Conservation (phyloP, 495 filamentous ascomycete species). For the Saxophila tyrrhenica region DNA sequence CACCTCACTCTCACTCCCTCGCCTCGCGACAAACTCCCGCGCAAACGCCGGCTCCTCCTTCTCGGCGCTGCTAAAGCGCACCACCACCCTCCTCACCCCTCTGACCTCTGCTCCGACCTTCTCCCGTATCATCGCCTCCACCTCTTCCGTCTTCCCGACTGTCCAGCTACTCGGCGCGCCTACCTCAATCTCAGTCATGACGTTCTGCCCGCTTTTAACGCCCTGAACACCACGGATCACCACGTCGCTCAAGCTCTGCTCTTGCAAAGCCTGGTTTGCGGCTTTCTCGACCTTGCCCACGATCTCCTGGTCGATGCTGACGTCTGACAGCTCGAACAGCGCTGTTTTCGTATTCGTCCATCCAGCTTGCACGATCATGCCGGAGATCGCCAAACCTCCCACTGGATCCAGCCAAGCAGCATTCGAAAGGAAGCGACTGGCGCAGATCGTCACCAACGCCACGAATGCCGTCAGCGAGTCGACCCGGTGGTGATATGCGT, state of each 20-base stretch:
- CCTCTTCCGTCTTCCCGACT: slow-evolving; percentile 49
- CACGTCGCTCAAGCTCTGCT: slow-evolving; percentile 29
- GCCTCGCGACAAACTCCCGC: slow-evolving; percentile 67
- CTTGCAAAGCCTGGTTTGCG: slow-evolving; percentile 38
- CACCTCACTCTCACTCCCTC: slow-evolving; percentile 49
- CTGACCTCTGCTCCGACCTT: slow-evolving; percentile 61
- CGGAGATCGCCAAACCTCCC: slow-evolving; percentile 77
- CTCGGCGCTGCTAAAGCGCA: slow-evolving; percentile 65
- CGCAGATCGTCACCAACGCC: slow-evolving; percentile 74
- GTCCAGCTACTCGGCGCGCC: slow-evolving; percentile 64
- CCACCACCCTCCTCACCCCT: slow-evolving; percentile 66
- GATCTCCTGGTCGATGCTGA: slow-evolving; percentile 75
- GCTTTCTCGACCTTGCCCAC: slow-evolving; percentile 54
- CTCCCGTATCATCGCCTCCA: slow-evolving; percentile 62
- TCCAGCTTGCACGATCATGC: slow-evolving; percentile 86
- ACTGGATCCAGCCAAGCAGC: slow-evolving; percentile 92
- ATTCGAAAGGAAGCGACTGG: slow-evolving; percentile 72
- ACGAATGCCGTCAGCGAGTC: slow-evolving; percentile 92
- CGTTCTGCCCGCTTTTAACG: slow-evolving; percentile 91
- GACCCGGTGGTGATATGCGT: slow-evolving; percentile 91
- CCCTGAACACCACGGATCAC: slow-evolving; percentile 66
- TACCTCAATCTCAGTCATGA: slow-evolving; percentile 76
- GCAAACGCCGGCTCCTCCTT: slow-evolving; percentile 39
- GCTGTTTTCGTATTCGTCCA: slow-evolving; percentile 73
- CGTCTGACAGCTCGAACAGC: slow-evolving; percentile 78